These are phyloP conservation scores for Wickerhamomyces xylosicus DNA, from an alignment of 805 yeast genomes.

Conservation along the genomic window DNA sequence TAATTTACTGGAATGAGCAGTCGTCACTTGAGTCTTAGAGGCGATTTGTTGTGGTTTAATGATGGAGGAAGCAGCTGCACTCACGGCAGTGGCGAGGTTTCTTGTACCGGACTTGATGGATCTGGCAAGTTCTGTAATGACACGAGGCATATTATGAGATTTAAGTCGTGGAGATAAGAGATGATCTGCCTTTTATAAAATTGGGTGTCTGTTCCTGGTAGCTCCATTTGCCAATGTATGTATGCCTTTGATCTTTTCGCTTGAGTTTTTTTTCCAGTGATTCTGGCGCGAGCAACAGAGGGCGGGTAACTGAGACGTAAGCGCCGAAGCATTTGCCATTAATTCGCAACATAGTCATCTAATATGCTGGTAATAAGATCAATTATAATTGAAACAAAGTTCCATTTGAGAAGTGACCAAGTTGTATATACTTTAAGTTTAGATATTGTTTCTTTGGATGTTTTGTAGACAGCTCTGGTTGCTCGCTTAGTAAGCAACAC, in stretches of 20 bases:
- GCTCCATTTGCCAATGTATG: too few relatives aligned
- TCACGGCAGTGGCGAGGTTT: slow-evolving; percentile 21
- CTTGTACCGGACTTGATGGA: slow-evolving; percentile 14
- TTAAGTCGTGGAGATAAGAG: not conserved
- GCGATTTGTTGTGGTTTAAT: slow-evolving; percentile 7
- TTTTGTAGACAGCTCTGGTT: too few relatives aligned
- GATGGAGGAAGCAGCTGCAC: slow-evolving; percentile 7
- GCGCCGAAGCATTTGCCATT: too few relatives aligned
- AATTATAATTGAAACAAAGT: too few relatives aligned
- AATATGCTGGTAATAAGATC: too few relatives aligned
- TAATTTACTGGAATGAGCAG: slow-evolving; percentile 17
- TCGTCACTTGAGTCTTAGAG: slow-evolving; percentile 12
- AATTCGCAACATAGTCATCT: too few relatives aligned
- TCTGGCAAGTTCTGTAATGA: slow-evolving; percentile 7
- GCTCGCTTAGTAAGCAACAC: not conserved
- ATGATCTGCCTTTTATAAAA: too few relatives aligned
- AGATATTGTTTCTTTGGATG: too few relatives aligned
- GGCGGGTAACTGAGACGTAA: not conserved
- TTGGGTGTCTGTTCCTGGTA: too few relatives aligned
- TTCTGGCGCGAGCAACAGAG: not conserved
- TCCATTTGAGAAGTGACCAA: too few relatives aligned
- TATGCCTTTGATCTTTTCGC: not conserved
- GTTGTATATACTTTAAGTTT: too few relatives aligned
- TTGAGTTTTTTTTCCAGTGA: not conserved
- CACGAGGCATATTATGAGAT: slow-evolving; percentile 15